These are phyloP conservation scores for Sextonia rubra DNA, from an alignment of 164 flowering plant species.

Conservation along the genomic window DNA sequence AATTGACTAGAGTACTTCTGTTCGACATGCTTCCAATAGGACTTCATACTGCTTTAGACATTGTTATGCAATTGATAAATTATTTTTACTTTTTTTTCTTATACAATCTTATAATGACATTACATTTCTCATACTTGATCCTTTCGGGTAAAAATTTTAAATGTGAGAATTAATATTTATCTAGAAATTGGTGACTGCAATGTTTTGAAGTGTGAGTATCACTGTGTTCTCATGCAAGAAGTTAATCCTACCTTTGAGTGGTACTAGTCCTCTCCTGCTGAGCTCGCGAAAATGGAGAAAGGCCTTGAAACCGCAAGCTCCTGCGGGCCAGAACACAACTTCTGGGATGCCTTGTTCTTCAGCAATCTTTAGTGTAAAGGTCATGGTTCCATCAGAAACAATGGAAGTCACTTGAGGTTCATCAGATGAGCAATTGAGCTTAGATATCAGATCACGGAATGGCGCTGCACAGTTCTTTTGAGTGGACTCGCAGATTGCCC, in stretches of 20 bases:
- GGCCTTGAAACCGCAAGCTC: conserved; percentile 35
- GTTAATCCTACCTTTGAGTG: conserved; percentile 41
- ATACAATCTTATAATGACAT: too few relatives aligned
- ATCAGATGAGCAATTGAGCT: conserved; percentile 17
- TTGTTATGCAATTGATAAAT: too few relatives aligned
- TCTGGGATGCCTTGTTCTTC: conserved; percentile 31
- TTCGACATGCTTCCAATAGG: too few relatives aligned
- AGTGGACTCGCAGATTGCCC: neutral
- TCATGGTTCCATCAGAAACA: conserved; percentile 45
- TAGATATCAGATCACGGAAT: conserved; percentile 22
- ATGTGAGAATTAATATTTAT: too few relatives aligned
- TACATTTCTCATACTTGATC: too few relatives aligned
- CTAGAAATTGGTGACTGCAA: too few relatives aligned
- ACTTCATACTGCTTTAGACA: too few relatives aligned
- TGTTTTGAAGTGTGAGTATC: too few relatives aligned
- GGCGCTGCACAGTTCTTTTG: conserved; percentile 25
- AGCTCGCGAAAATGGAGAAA: conserved; percentile 24
- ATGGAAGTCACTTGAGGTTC: conserved; percentile 39
- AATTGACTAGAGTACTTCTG: too few relatives aligned
- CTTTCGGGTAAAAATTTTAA: too few relatives aligned
- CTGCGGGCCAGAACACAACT: conserved; percentile 37
- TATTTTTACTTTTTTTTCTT: too few relatives aligned
- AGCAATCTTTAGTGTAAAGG: conserved; percentile 33
- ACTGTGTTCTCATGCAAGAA: too few relatives aligned
- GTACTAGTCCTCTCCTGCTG: conserved; percentile 33